These are phyloP conservation scores for Croton laevigatus DNA, from an alignment of 441 rosid species.

Conservation along the genomic window DNA sequence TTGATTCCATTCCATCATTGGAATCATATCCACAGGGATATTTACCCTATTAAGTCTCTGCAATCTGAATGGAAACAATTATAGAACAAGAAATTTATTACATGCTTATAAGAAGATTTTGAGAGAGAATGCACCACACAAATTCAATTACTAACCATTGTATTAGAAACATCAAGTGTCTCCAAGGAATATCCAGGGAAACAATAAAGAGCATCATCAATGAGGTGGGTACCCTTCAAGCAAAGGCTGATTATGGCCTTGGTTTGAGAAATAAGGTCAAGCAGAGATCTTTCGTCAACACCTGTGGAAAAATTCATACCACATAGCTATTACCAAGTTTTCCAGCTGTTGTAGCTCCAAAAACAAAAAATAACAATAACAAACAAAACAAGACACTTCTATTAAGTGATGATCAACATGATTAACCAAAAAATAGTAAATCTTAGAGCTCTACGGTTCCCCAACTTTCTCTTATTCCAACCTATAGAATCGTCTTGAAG, in stretches of 20 bases:
- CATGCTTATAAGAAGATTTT: background rate
- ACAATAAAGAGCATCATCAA: conserved; percentile 48
- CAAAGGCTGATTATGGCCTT: conserved; percentile 54
- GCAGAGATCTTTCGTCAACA: conserved; percentile 44
- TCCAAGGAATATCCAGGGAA: conserved; percentile 69
- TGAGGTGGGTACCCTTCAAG: conserved; percentile 59
- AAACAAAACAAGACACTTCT: background rate
- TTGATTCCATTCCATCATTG: background rate
- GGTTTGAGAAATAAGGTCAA: conserved; percentile 49
- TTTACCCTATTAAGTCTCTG: background rate
- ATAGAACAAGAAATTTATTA: background rate
- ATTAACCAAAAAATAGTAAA: background rate
- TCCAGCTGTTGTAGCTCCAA: background rate
- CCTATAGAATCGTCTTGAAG: conserved; percentile 2
- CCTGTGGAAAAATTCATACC: conserved; percentile 39
- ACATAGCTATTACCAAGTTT: background rate
- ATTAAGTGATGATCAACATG: background rate
- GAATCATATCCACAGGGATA: background rate
- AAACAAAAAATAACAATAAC: conserved; percentile 4
- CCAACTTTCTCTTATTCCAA: background rate
- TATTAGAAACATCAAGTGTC: conserved; percentile 71
- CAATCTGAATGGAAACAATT: background rate
- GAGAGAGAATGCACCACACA: background rate
- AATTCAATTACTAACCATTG: conserved; percentile 49
- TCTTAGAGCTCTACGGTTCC: background rate